Evolutionary conservation across 768 basidiomycete species (phyloP).

Genomic region (Phlebiopsis gigantea): DNA sequence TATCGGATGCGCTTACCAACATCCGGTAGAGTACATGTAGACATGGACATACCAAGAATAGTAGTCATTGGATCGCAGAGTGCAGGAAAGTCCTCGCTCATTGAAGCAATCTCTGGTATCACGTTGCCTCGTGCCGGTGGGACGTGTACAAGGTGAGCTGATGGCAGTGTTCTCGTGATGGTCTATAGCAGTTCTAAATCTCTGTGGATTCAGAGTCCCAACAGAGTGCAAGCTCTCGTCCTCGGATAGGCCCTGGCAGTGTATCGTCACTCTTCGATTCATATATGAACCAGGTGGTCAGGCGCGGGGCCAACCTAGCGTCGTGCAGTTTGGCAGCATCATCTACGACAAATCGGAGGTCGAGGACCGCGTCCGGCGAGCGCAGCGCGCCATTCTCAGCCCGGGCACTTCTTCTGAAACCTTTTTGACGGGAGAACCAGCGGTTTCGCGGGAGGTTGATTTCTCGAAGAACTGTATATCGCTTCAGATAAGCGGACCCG

Average conservation of each 20-base stretch:
- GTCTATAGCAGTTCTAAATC: no score
- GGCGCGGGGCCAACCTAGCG: constrained; percentile 29
- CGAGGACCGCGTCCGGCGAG: constrained; percentile 61
- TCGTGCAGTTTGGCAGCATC: constrained; percentile 23
- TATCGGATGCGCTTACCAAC: constrained; percentile 6
- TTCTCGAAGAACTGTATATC: constrained; percentile 34
- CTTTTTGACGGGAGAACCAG: constrained; percentile 36
- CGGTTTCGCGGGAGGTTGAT: constrained; percentile 15
- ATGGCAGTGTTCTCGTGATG: not conserved
- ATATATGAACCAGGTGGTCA: constrained; percentile 22
- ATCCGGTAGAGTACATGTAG: constrained; percentile 49
- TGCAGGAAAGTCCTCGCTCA: constrained; percentile 73
- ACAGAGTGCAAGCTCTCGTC: constrained; percentile 31
- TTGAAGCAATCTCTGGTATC: constrained; percentile 75
- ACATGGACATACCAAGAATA: constrained; percentile 70
- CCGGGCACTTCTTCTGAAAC: constrained; percentile 30
- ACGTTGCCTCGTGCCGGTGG: constrained; percentile 66
- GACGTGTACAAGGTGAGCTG: constrained; percentile 61
- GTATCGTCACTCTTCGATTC: constrained; percentile 28
- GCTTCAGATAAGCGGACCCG: constrained; percentile 31
- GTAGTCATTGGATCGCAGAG: constrained; percentile 70
- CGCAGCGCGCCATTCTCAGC: constrained; percentile 62
- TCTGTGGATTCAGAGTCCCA: no score
- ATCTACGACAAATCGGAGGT: constrained; percentile 50
- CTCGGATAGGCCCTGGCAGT: constrained; percentile 27